These are phyloP conservation scores for Cruciata laevipes DNA, from an alignment of 257 asterid species.

Conservation along the genomic window DNA sequence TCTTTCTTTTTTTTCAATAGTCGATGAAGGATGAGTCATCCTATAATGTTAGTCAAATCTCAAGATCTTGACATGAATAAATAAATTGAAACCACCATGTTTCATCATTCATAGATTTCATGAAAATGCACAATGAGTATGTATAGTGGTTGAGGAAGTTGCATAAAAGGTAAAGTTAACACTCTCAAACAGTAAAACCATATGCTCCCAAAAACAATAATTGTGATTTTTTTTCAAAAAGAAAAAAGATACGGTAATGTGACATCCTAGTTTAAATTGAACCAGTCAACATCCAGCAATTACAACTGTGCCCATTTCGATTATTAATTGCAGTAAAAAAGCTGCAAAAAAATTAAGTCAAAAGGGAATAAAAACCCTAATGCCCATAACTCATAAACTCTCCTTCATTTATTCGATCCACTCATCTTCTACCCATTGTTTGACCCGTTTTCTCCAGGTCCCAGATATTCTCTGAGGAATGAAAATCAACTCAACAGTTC, in stretches of 20 bases:
- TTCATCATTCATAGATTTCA: background rate
- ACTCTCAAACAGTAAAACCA: background rate
- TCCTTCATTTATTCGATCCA: slow-evolving; percentile 28
- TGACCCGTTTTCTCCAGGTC: slow-evolving; percentile 10
- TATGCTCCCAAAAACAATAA: background rate
- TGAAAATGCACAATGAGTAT: background rate
- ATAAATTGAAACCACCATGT: background rate
- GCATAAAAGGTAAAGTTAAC: background rate
- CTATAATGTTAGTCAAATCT: background rate
- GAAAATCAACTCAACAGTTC: background rate
- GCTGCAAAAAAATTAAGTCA: slow-evolving; percentile 50
- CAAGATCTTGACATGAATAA: background rate
- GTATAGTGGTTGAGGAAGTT: background rate
- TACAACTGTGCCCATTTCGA: slow-evolving; percentile 6
- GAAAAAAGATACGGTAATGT: background rate
- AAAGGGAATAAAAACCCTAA: slow-evolving; percentile 39
- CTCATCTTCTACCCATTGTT: slow-evolving; percentile 24
- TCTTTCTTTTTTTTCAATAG: no score
- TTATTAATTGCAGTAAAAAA: slow-evolving; percentile 26
- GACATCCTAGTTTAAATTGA: slow-evolving; percentile 7
- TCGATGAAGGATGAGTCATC: background rate
- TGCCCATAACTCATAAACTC: slow-evolving; percentile 35
- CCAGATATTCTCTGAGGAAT: slow-evolving; percentile 13
- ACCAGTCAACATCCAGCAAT: slow-evolving; percentile 23
- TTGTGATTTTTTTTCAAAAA: background rate